Base-by-base conservation (phyloP, 2,329 filamentous ascomycete species). In the Atkinsonella hypoxylon region DNA sequence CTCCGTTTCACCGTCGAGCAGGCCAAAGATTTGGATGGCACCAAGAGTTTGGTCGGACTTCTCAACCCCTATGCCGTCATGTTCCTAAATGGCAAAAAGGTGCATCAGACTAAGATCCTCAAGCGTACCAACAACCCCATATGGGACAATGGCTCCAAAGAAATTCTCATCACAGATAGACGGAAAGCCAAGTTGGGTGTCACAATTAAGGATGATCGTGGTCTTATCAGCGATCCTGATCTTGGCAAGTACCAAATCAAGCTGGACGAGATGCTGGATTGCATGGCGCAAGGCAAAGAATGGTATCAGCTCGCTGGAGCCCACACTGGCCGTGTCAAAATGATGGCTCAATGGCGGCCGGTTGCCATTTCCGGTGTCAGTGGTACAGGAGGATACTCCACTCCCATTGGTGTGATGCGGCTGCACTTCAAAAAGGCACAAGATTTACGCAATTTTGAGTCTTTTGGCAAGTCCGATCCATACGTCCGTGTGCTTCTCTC, bases 81-180 rank as follows among this genome's bases (percentile, higher is more conserved):
- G 47, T 77, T 96, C 43, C 79, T 98, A 58, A 98, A 98, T 61
- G 87, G 89, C 55, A 95, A 93, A 68, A 85, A 94, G 64, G 78
- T 97, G 4, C 89, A 95, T 60, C 77, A 82, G 51, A 95, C 90
- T 49, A 88, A 89, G 70, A 94, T 90, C 67, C 78, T 96, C 60
- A 98, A 97, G 77, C 85, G 91, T 54, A 97, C 89, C 53, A 98
- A 98, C 70, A 93, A 95, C 60, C 93, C 93, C 8, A 90, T 98
- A 60, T 98, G 90, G 84, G 85, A 91, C 49, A 85, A 97, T 63
- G 87, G 87, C 7, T 86, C 83, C 58, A 95, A 95, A 70, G 93
- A 98, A 63, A 82, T 98, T 58, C 81, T 98, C 54, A 91, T 98
- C 63, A 96, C 90, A 1, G 90, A 98, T 64, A 84, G 87, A 55